These are phyloP conservation scores for Cyanophora paradoxa DNA, from an alignment of 78 protist species.

Conservation along the genomic window DNA sequence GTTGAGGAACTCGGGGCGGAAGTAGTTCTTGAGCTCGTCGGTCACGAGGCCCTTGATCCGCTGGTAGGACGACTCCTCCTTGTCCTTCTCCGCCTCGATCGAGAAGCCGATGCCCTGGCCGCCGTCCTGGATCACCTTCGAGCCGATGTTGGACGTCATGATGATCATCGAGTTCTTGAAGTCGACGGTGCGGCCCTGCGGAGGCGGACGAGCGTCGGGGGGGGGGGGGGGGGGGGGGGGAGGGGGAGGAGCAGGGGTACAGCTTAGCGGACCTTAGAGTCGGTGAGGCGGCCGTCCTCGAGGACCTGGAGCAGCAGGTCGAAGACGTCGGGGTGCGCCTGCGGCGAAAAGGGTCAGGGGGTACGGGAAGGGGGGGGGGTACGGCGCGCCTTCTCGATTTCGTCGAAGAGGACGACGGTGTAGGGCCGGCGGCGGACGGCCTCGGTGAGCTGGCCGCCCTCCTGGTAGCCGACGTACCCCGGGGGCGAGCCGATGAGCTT, in stretches of 20 bases:
- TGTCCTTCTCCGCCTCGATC: too few species aligned
- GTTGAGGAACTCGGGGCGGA: conserved; percentile 68
- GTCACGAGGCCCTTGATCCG: too few species aligned
- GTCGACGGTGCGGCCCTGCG: conserved; percentile 43
- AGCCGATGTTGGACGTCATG: conserved; percentile 49
- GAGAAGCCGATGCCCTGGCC: too few species aligned
- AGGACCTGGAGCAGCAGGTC: conserved; percentile 48
- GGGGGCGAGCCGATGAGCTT: conserved; percentile 53
- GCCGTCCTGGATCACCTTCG: not conserved
- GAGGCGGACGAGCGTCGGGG: too few species aligned
- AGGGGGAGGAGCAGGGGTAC: too few species aligned
- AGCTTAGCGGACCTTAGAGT: not conserved
- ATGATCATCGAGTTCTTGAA: conserved; percentile 46
- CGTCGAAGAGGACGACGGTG: conserved; percentile 56
- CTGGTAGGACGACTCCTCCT: too few species aligned
- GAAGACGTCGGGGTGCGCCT: conserved; percentile 41
- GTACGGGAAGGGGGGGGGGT: conserved; percentile 79
- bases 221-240: too few species aligned
- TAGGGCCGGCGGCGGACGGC: conserved; percentile 56
- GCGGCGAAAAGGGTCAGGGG: conserved; percentile 60
- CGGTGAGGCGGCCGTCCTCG: conserved; percentile 65
- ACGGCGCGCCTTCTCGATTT: conserved; percentile 64
- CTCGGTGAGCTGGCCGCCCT: conserved; percentile 63
- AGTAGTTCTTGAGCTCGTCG: not conserved
- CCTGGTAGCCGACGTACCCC: conserved; percentile 60